Conservation (phyloP, 305 asterid species). For the Fraxinus paxiana region DNA sequence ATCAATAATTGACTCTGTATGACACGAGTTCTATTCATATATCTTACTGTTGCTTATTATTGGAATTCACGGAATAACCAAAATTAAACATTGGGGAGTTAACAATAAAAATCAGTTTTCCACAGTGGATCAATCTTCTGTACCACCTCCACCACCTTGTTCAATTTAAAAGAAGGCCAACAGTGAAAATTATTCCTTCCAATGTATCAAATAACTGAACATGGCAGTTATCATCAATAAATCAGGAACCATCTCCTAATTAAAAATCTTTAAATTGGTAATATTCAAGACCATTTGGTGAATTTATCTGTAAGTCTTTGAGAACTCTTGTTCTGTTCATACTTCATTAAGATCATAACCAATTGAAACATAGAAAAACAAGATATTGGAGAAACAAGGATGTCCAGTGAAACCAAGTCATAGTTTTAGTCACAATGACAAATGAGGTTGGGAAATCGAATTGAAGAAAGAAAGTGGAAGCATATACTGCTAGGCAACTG, state of each 20-base stretch:
- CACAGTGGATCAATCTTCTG: neutral
- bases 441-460: neutral
- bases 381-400: slow-evolving; percentile 21
- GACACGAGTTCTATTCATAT: neutral
- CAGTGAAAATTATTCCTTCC: neutral
- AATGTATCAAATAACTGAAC: neutral
- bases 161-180: neutral
- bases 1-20: neutral
- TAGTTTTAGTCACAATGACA: neutral
- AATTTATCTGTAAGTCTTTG: neutral
- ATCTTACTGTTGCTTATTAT: neutral
- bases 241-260: neutral
- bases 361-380: neutral
- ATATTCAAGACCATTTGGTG: neutral
- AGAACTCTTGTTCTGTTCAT: slow-evolving; percentile 7
- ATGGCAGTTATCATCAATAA: neutral
- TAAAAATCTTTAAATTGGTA: neutral
- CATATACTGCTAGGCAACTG: slow-evolving; percentile 4
- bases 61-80: neutral
- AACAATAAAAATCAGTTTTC: neutral
- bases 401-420: neutral
- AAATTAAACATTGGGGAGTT: neutral
- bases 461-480: slow-evolving; percentile 11
- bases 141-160: neutral
- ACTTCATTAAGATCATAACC: slow-evolving; percentile 17